phyloP scores from a whole-genome alignment of 192 early-diverging fungal genomes.

The Backusella psychrophila region DNA sequence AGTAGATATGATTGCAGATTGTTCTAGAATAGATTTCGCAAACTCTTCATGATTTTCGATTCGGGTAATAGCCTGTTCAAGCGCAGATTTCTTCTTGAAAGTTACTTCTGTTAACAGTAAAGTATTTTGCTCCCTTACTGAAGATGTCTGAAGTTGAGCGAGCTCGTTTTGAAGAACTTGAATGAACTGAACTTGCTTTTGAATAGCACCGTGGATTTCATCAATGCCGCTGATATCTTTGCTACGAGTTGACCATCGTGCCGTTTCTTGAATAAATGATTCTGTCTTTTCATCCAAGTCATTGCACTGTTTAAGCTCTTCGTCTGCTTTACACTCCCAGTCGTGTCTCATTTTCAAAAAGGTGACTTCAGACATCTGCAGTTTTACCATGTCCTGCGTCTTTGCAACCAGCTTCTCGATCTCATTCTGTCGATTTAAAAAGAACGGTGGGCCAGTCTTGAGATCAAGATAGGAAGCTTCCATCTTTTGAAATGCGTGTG shows the following conservation, averaged over 20 bases:
- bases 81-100: neutral
- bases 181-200: neutral
- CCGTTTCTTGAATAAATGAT: neutral
- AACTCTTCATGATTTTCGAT: neutral
- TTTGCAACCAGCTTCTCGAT: neutral
- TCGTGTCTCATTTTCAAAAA: neutral
- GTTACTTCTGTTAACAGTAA: neutral
- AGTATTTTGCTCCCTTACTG: neutral
- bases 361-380: neutral
- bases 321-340: slow-evolving; percentile 7
- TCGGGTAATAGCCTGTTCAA: neutral
- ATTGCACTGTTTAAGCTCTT: neutral
- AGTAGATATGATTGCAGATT: neutral
- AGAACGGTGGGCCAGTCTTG: neutral
- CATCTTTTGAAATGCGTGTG: neutral
- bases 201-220: neutral
- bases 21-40: slow-evolving; percentile 14
- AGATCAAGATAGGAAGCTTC: neutral
- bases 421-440: slow-evolving; percentile 3
- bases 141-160: neutral
- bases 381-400: neutral
- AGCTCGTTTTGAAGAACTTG: neutral
- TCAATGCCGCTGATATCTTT: neutral
- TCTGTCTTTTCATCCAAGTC: neutral
- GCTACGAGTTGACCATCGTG: neutral